These are phyloP conservation scores for Boletus smithii DNA, from an alignment of 1,284 basidiomycete species.

Conservation along the genomic window DNA sequence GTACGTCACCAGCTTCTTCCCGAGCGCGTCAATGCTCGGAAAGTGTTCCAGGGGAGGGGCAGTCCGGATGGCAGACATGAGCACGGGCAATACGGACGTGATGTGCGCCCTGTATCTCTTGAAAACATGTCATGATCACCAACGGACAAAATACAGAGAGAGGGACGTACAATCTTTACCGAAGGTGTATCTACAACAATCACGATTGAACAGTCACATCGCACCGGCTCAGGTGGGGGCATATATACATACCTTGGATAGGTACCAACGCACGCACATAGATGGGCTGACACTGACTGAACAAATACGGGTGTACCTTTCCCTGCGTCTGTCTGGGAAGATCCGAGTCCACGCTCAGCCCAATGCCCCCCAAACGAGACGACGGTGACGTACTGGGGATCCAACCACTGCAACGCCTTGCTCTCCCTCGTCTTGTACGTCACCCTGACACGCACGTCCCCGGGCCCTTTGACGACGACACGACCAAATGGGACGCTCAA, in stretches of 20 bases:
- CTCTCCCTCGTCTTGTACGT: conserved; percentile 71
- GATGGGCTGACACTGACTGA: conserved; percentile 94
- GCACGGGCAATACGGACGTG: conserved; percentile 73
- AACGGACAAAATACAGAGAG: neutral
- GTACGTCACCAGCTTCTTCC: conserved; percentile 55
- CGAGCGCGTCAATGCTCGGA: conserved; percentile 64
- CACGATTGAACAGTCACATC: no score
- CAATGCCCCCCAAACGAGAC: no score
- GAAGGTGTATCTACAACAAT: conserved; percentile 68
- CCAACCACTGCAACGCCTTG: conserved; percentile 92
- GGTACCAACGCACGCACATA: conserved; percentile 81
- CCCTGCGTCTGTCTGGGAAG: conserved; percentile 93
- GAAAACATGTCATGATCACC: conserved; percentile 58
- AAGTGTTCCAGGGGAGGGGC: conserved; percentile 68
- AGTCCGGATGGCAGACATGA: conserved; percentile 82
- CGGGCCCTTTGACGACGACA: conserved; percentile 29
- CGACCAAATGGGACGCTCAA: conserved; percentile 52
- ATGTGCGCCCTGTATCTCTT: conserved; percentile 79
- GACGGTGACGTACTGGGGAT: conserved; percentile 60
- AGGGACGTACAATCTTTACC: conserved; percentile 64
- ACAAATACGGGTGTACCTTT: conserved; percentile 83
- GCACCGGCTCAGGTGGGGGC: neutral
- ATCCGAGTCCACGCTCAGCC: no score
- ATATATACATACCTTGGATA: conserved; percentile 57
- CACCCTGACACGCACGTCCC: conserved; percentile 55